Evolutionary conservation across 306 rosid genomes (phyloP).

Genomic region (Aeschynomene evenia): DNA sequence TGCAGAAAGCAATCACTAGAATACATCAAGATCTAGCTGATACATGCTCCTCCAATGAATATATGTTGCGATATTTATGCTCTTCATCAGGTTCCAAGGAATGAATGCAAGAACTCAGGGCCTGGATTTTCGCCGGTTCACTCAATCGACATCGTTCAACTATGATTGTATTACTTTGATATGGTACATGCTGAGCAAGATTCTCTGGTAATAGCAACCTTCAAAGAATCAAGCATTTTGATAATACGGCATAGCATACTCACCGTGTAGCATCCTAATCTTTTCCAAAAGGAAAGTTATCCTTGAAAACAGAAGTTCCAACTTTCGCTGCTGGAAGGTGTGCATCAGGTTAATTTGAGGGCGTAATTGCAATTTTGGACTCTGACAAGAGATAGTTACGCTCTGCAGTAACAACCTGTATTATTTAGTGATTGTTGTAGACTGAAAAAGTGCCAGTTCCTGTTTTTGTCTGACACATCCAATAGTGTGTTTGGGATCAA

Average conservation of each 20-base stretch:
- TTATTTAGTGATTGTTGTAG: background rate
- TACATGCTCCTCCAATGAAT: constrained; percentile 88
- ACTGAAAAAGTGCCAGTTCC: background rate
- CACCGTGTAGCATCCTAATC: background rate
- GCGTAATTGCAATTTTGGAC: background rate
- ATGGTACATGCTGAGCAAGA: constrained; percentile 11
- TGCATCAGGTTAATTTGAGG: background rate
- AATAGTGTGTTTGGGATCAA: constrained; percentile 8
- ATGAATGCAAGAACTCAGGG: constrained; percentile 28
- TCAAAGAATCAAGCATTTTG: constrained; percentile 20
- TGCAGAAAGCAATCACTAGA: constrained; percentile 75
- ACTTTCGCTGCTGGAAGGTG: background rate
- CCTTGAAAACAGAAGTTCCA: constrained; percentile 15
- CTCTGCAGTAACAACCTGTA: background rate
- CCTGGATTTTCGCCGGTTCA: constrained; percentile 7
- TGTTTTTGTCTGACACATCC: background rate
- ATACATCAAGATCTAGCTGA: constrained; percentile 85
- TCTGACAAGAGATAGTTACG: background rate
- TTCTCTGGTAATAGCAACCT: background rate
- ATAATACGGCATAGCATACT: background rate
- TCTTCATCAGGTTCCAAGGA: constrained; percentile 45
- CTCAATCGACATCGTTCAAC: constrained; percentile 2
- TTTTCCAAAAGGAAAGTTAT: background rate
- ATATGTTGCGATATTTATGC: constrained; percentile 72
- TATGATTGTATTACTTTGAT: background rate